Percentiles rank a stretch among this genome's conserved stretches.
phyloP scores from a whole-genome alignment of 768 basidiomycete genomes.

The Boletus edulis region DNA sequence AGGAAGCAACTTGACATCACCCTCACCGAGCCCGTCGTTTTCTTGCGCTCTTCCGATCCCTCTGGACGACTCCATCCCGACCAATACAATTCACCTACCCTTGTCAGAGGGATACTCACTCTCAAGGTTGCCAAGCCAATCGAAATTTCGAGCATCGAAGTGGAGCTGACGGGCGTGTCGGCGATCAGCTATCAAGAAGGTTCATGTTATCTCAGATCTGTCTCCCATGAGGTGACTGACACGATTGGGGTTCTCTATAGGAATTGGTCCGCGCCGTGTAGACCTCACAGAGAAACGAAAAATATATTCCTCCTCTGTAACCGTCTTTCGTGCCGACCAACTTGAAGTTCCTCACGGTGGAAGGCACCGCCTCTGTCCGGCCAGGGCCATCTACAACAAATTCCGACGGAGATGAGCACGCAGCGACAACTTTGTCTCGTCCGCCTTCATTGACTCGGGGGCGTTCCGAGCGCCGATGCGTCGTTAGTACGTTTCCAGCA shows the following conservation, averaged over 20 bases:
- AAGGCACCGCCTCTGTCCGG: conserved; percentile 21
- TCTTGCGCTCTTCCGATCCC: conserved; percentile 58
- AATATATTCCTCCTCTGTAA: conserved; percentile 67
- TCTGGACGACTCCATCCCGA: conserved; percentile 33
- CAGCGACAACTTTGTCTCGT: neutral
- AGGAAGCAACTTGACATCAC: conserved; percentile 52
- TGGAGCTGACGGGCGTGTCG: conserved; percentile 71
- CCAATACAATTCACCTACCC: conserved; percentile 51
- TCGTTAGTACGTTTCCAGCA: neutral
- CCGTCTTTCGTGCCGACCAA: conserved; percentile 70
- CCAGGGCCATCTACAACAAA: conserved; percentile 14
- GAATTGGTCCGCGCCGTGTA: conserved; percentile 65
- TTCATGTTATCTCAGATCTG: conserved; percentile 33
- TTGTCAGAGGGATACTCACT: conserved; percentile 65
- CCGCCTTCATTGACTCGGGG: conserved; percentile 1
- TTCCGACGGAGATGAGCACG: conserved; percentile 1
- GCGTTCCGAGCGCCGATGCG: neutral
- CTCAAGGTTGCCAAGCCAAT: conserved; percentile 73
- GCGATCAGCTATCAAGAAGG: conserved; percentile 85
- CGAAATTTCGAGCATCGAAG: conserved; percentile 80
- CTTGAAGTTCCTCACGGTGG: conserved; percentile 23
- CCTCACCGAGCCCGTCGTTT: conserved; percentile 74
- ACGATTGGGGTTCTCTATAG: no score
- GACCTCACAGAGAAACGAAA: conserved; percentile 75
- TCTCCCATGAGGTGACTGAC: neutral